phyloP scores from a whole-genome alignment of 495 filamentous ascomycete genomes.

The Glonium stellatum region DNA sequence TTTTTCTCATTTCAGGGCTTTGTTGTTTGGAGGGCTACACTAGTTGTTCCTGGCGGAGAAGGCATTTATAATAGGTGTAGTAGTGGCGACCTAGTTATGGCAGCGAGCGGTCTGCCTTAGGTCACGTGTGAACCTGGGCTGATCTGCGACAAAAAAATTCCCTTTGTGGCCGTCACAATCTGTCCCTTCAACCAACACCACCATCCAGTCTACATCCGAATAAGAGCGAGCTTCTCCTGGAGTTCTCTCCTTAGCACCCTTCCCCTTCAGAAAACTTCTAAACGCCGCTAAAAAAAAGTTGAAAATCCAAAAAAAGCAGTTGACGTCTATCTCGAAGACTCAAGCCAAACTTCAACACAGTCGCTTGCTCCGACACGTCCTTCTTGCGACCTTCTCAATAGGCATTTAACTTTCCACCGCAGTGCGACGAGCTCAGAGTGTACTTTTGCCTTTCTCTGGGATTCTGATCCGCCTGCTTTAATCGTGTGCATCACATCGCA shows the following conservation, averaged over 20 bases:
- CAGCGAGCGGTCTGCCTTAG: not conserved
- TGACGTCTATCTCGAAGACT: not conserved
- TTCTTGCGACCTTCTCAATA: not conserved
- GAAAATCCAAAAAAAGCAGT: constrained; percentile 9
- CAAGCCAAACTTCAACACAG: not conserved
- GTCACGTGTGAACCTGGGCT: not conserved
- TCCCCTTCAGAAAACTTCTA: constrained; percentile 10
- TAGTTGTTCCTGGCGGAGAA: no score
- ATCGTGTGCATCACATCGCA: not conserved
- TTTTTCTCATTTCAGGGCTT: no score
- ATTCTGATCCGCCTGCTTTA: not conserved
- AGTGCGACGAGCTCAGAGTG: not conserved
- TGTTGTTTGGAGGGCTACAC: no score
- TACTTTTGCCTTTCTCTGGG: constrained; percentile 2
- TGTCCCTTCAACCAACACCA: constrained; percentile 5
- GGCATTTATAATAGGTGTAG: not conserved
- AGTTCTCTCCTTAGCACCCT: constrained; percentile 6
- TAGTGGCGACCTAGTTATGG: not conserved
- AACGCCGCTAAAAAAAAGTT: constrained; percentile 7
- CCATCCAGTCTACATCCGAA: constrained; percentile 1
- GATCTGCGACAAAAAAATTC: constrained; percentile 7
- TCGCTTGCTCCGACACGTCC: constrained; percentile 1
- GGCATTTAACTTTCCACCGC: not conserved
- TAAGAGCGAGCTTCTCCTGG: constrained; percentile 9
- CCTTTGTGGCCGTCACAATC: constrained; percentile 5